Conservation (phyloP, 768 basidiomycete genomes). For the Nidularia pulvinata region DNA sequence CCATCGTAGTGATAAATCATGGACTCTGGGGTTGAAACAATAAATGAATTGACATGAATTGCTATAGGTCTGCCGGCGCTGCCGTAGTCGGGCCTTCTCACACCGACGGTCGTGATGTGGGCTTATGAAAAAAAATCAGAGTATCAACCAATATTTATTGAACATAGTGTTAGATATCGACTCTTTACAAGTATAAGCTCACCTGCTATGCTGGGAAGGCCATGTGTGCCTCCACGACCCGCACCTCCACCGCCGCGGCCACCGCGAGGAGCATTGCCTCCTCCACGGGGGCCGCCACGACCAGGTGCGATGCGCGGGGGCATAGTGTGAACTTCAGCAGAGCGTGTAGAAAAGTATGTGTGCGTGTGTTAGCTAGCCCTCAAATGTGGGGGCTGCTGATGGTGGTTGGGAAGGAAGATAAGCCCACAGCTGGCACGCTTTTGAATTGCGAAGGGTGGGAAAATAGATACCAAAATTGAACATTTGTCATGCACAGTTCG, state of each 20-base stretch:
- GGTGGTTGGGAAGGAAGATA: background rate
- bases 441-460: too few species aligned
- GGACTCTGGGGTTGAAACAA: conserved; percentile 42
- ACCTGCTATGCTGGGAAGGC: conserved; percentile 27
- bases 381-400: background rate
- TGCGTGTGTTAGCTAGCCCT: background rate
- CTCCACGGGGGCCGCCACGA: conserved; percentile 17
- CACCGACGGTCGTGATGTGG: conserved; percentile 51
- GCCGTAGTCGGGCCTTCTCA: conserved; percentile 61
- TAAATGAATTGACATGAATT: conserved; percentile 51
- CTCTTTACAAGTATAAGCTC: conserved; percentile 15
- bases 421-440: too few species aligned
- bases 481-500: too few species aligned
- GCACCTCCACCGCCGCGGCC: conserved; percentile 21
- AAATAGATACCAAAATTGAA: too few species aligned
- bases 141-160: conserved; percentile 2
- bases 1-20: conserved; percentile 78
- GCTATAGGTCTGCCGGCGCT: conserved; percentile 19
- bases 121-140: conserved; percentile 11
- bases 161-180: conserved; percentile 7
- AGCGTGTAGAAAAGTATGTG: background rate
- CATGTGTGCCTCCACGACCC: conserved; percentile 22
- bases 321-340: conserved; percentile 1
- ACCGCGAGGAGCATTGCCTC: conserved; percentile 13
- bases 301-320: conserved; percentile 13